phyloP scores from a whole-genome alignment of 2,329 filamentous ascomycete species.

The Talaromyces sp. region DNA sequence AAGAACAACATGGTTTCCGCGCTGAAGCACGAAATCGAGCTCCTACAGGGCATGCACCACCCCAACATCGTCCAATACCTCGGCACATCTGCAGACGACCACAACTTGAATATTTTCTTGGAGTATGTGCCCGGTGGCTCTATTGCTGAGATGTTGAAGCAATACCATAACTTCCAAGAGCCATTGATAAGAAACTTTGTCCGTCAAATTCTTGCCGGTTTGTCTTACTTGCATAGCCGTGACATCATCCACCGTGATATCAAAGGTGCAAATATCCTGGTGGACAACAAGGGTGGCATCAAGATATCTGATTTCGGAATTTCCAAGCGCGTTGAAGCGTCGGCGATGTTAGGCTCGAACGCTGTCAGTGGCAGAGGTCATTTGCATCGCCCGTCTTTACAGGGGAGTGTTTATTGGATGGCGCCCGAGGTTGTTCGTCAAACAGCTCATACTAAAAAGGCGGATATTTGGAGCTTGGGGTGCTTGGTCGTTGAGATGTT shows the following conservation, averaged over 20 bases:
- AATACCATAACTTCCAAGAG: conserved; percentile 91
- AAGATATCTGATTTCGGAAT: conserved; percentile 99
- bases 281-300: conserved; percentile 97
- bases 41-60: conserved; percentile 89
- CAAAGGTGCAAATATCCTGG: conserved; percentile 97
- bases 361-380: conserved; percentile 33
- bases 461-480: conserved; percentile 96
- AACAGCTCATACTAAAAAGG: conserved; percentile 95
- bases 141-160: conserved; percentile 97
- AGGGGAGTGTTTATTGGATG: conserved; percentile 99
- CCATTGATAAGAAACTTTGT: conserved; percentile 94
- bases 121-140: conserved; percentile 97
- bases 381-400: conserved; percentile 65
- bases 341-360: conserved; percentile 62
- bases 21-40: conserved; percentile 90
- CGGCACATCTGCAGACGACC: conserved; percentile 84
- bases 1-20: conserved; percentile 99
- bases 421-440: conserved; percentile 97
- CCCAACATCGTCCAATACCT: conserved; percentile 98
- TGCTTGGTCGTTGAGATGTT: conserved; percentile 99
- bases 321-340: conserved; percentile 92
- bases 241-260: conserved; percentile 99
- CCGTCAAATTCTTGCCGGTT: conserved; percentile 84
- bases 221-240: conserved; percentile 86
- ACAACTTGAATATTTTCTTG: conserved; percentile 97